A percentile compares a stretch with the other conserved stretches of the same genome.
These are phyloP conservation scores for Fusarium nodosum DNA, from an alignment of 2,329 filamentous ascomycete species.

Conservation along the genomic window DNA sequence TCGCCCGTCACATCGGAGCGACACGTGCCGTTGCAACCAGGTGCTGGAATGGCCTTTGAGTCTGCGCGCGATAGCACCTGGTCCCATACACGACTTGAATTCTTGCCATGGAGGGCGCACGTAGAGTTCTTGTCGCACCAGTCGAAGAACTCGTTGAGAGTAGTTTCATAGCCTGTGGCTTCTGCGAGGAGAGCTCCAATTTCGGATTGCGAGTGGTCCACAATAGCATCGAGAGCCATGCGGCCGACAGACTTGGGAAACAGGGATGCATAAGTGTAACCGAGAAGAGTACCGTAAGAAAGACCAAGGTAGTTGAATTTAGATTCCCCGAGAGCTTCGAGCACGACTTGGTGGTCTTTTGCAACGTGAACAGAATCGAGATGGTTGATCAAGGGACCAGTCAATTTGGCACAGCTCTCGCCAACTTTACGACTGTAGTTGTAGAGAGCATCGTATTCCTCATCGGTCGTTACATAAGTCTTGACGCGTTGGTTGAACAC, in stretches of 20 bases:
- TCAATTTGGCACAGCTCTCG: slow-evolving; percentile 44
- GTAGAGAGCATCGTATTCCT: slow-evolving; percentile 26
- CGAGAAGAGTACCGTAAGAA: slow-evolving; percentile 56
- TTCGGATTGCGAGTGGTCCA: slow-evolving; percentile 46
- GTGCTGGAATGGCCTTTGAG: slow-evolving; percentile 29
- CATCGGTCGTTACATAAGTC: slow-evolving; percentile 22
- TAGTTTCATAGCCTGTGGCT: slow-evolving; percentile 35
- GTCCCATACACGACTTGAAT: slow-evolving; percentile 32
- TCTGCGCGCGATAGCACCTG: slow-evolving; percentile 32
- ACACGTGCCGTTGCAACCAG: slow-evolving; percentile 32
- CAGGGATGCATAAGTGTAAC: slow-evolving; percentile 52
- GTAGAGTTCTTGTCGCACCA: slow-evolving; percentile 41
- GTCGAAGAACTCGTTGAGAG: slow-evolving; percentile 40
- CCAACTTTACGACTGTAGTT: slow-evolving; percentile 36
- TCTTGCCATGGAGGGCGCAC: slow-evolving; percentile 44
- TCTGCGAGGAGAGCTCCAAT: slow-evolving; percentile 31
- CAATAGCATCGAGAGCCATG: slow-evolving; percentile 49
- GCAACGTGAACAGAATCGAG: slow-evolving; percentile 45
- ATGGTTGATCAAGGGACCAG: slow-evolving; percentile 43
- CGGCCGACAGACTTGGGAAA: slow-evolving; percentile 48
- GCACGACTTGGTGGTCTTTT: slow-evolving; percentile 46
- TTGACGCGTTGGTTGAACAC: slow-evolving; percentile 41
- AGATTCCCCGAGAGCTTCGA: slow-evolving; percentile 37
- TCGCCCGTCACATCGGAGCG: slow-evolving; percentile 42
- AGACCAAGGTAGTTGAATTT: slow-evolving; percentile 55